A percentile compares a stretch with the other conserved stretches of the same genome.
phyloP scores from a whole-genome alignment of 164 flowering plant species.

The Cinnamomum chago region DNA sequence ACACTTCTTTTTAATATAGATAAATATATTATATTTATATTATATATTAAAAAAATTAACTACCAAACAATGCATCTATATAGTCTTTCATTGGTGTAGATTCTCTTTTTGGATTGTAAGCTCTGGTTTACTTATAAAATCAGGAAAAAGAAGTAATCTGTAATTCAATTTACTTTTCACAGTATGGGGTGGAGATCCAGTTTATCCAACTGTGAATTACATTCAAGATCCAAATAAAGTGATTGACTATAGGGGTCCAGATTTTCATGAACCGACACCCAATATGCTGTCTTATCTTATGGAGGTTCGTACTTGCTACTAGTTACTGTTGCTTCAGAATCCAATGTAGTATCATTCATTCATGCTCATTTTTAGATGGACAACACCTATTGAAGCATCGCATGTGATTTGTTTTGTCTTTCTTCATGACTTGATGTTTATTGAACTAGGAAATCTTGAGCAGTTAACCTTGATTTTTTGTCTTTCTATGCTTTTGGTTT shows the following conservation, averaged over 20 bases:
- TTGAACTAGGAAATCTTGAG: not conserved
- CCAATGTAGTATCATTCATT: not conserved
- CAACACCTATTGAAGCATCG: not conserved
- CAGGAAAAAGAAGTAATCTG: not conserved
- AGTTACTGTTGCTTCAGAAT: not conserved
- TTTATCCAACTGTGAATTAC: constrained; percentile 91
- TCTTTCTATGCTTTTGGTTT: not conserved
- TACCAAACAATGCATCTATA: too few species aligned
- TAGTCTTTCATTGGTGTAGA: not conserved
- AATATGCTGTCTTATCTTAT: constrained; percentile 65
- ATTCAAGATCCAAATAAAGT: constrained; percentile 88
- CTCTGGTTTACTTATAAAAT: not conserved
- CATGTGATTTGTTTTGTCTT: not conserved
- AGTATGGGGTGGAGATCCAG: constrained; percentile 99
- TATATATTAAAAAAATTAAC: too few species aligned
- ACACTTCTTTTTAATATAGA: too few species aligned
- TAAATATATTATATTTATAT: too few species aligned
- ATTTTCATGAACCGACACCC: constrained; percentile 93
- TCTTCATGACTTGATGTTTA: not conserved
- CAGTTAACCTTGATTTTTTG: too few species aligned
- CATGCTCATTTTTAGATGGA: not conserved
- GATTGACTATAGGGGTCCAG: constrained; percentile 86
- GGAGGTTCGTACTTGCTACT: constrained; percentile 53
- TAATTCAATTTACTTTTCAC: constrained; percentile 23
- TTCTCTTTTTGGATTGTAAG: not conserved